These are phyloP conservation scores for Tulasnella sp. DNA, from an alignment of 768 basidiomycete species.

Conservation along the genomic window DNA sequence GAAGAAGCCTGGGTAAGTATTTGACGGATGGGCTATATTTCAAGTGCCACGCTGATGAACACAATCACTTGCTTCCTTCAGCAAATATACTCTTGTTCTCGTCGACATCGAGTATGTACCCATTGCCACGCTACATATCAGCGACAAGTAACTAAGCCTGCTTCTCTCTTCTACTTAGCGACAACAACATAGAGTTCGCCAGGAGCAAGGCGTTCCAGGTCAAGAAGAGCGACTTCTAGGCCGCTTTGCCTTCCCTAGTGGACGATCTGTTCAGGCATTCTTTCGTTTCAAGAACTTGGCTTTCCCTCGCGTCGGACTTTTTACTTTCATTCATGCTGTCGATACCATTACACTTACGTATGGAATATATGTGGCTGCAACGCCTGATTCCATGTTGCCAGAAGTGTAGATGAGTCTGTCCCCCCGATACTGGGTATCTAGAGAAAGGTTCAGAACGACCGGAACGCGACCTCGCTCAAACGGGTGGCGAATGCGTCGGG, in stretches of 20 bases:
- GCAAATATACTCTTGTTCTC: background rate
- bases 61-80: background rate
- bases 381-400: background rate
- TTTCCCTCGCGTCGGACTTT: background rate
- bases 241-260: background rate
- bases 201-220: background rate
- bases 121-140: background rate
- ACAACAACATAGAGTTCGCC: background rate
- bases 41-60: background rate
- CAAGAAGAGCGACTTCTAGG: slow-evolving; percentile 8
- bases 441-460: no score
- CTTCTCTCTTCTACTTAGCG: background rate
- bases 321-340: background rate
- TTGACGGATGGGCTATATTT: background rate
- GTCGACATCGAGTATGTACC: background rate
- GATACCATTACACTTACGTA: background rate
- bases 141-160: background rate
- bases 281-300: background rate
- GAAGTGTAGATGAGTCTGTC: background rate
- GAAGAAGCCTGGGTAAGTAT: background rate
- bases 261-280: no score
- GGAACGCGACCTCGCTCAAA: no score
- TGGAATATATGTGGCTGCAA: background rate
- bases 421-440: no score
- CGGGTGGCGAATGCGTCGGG: no score